Percentiles rank a stretch among this genome's conserved stretches.
Evolutionary conservation across 1,139 yeast genomes (phyloP).

Genomic region (Hyphopichia wangnamkhiaoensis): DNA sequence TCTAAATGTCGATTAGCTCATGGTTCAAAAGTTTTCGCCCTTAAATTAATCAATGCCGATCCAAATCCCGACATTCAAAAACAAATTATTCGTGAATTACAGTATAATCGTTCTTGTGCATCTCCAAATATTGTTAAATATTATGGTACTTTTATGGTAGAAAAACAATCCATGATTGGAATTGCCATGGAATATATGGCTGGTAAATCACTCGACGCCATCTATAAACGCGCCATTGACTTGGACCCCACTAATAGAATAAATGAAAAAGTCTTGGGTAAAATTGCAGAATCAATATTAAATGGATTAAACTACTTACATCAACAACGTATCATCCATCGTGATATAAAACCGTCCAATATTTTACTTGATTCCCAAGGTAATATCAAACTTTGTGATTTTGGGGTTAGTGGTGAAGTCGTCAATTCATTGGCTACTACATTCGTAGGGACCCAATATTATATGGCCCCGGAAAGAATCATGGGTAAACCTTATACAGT

Average conservation of each 20-base stretch:
- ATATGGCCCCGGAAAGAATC: conserved; percentile 98
- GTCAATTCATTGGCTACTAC: conserved; percentile 94
- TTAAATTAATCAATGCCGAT: conserved; percentile 75
- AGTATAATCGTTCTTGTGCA: conserved; percentile 78
- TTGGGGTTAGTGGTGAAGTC: conserved; percentile 98
- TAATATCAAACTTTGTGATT: conserved; percentile 89
- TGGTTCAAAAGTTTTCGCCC: conserved; percentile 71
- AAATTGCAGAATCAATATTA: conserved; percentile 81
- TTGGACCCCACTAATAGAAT: conserved; percentile 77
- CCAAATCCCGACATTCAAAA: conserved; percentile 81
- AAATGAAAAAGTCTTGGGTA: conserved; percentile 89
- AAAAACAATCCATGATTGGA: conserved; percentile 70
- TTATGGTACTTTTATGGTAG: conserved; percentile 87
- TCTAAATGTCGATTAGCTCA: conserved; percentile 64
- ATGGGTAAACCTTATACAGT: conserved; percentile 95
- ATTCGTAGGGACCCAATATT: conserved; percentile 94
- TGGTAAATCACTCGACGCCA: conserved; percentile 85
- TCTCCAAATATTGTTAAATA: conserved; percentile 87
- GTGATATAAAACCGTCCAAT: conserved; percentile 94
- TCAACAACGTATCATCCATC: conserved; percentile 82
- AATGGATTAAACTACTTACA: conserved; percentile 85
- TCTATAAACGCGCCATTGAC: conserved; percentile 65
- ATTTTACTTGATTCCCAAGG: conserved; percentile 75
- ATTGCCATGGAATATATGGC: conserved; percentile 98
- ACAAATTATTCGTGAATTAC: conserved; percentile 86